Conservation (phyloP, 2,329 filamentous ascomycete genomes). For the Cladosporium sp. region DNA sequence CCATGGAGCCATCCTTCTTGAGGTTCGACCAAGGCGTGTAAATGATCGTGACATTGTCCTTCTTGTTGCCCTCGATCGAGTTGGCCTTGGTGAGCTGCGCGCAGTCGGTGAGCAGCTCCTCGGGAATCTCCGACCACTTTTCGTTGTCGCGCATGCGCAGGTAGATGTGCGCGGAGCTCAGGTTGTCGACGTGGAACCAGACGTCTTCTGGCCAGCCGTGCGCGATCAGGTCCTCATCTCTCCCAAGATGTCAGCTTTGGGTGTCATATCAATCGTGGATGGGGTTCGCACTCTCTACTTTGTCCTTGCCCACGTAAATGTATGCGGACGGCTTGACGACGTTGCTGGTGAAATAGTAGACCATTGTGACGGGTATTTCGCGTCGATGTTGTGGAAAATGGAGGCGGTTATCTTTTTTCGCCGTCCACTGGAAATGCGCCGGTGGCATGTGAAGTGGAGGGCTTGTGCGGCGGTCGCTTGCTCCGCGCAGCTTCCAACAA, state of each 20-base stretch:
- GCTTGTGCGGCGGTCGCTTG: not conserved
- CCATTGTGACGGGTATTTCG: constrained; percentile 54
- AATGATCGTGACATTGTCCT: constrained; percentile 93
- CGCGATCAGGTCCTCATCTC: constrained; percentile 95
- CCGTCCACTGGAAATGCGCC: not conserved
- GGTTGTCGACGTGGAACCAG: constrained; percentile 98
- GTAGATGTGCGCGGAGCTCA: constrained; percentile 96
- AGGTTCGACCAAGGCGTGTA: constrained; percentile 98
- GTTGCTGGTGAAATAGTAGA: constrained; percentile 92
- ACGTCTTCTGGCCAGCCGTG: constrained; percentile 94
- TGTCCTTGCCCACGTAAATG: constrained; percentile 98
- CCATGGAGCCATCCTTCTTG: constrained; percentile 94
- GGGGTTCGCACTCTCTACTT: constrained; percentile 81
- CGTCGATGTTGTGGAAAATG: not conserved
- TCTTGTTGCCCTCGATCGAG: constrained; percentile 99
- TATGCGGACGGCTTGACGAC: constrained; percentile 76
- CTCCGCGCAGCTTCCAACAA: too few species aligned
- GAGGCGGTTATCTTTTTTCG: not conserved
- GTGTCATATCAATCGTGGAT: constrained; percentile 16
- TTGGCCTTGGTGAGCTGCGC: constrained; percentile 99
- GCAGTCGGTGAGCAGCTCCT: constrained; percentile 74
- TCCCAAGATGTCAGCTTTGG: constrained; percentile 24
- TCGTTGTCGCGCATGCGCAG: constrained; percentile 75
- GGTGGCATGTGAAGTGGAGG: not conserved
- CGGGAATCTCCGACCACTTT: constrained; percentile 76